Evolutionary conservation across 1,284 basidiomycete genomes (phyloP), one percentile per base, ranked within the genome.

Genomic region (Moesziomyces antarcticus): DNA sequence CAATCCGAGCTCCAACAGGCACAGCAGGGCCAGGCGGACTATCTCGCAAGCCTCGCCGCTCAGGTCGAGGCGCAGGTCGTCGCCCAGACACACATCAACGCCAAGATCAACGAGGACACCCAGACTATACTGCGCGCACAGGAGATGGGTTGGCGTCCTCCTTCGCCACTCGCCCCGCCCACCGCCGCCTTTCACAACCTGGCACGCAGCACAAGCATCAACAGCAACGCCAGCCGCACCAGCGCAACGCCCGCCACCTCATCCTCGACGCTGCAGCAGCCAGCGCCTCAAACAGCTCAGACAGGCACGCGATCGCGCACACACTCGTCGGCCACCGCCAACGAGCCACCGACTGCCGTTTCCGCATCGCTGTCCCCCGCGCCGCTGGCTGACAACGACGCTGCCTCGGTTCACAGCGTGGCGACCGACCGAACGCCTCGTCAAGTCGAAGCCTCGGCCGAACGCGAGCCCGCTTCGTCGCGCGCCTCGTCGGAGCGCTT

Each of bases 61-160:
- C 73, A 75, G 41, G 61, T 61, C 37, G 61, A 73, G 40, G 68
- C 73, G 1, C 52, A 65, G 25, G 61, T 68, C 30, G 58, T 49
- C 2, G 68, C 56, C 13, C 66, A 72, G 37, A 75, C 73, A 16
- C 61, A 75, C 50, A 52, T 63, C 44, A 75, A 74, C 45, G 75
- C 75, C 5, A 56, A 64, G 48, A 57, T 69, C 45, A 68, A 72
- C 35, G 52, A 78, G 41, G 63, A 78, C 40, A 64, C 58, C 0
- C 64, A 77, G 53, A 60, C 63, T 24, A 68, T 67, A 21, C 51
- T 67, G 10, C 66, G 67, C 8, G 73, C 73, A 3, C 73, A 78
- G 50, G 67, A 79, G 51, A 56, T 78, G 59, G 77, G 76, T 5
- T 79, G 77, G 77, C 54, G 54, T 47, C 77, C 77, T 9, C 77